Evolutionary conservation across 768 basidiomycete species (phyloP), one percentile per base, ranked within the genome.

Genomic region (Bullera alba): DNA sequence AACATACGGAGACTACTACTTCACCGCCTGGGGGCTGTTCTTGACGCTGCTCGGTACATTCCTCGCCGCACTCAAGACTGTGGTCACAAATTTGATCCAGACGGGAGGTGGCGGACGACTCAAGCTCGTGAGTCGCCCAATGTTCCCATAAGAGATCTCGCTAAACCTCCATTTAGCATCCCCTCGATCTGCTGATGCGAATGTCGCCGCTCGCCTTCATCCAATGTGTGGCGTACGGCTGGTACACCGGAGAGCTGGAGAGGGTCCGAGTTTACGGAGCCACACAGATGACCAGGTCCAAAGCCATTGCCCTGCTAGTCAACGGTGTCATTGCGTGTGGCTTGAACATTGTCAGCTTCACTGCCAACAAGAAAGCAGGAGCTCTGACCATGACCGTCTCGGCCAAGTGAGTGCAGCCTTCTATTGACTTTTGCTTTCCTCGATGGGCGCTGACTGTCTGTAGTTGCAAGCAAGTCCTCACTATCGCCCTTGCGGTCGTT

Each of bases 1-100:
- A 12, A 95, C 91, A 5, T 93, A 89, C 50, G 95, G 92, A 47
- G 92, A 96, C 66, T 97, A 95, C 74, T 85, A 88, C 63, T 95
- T 85, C 73, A 95, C 90, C 0, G 71, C 77, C 2, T 81, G 81
- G 71, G 95, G 95, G 4, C 80, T 97, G 51, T 64, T 87, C 65
- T 78, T 99, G 19, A 96, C 95, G 0, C 78, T 99, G 14, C 73
- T 91, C 16, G 95, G 95, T 37, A 90, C 93, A 0, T 69, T 93
- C 46, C 80, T 99, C 30, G 95, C 95, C 4, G 85, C 95, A 6
- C 75, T 95, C 47, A 97, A 97, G 72, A 95, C 93, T 0, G 84
- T 96, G 38, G 81, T 84, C 57, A 96, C 93, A 10, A 87, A 91
- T 69, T 55, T 81, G 85, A 74, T 77, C 48, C 75, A 75, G 50